Evolutionary conservation across 495 filamentous ascomycete species (phyloP), one percentile per base, ranked within the genome.

Genomic region (Aspergillus mulundensis): DNA sequence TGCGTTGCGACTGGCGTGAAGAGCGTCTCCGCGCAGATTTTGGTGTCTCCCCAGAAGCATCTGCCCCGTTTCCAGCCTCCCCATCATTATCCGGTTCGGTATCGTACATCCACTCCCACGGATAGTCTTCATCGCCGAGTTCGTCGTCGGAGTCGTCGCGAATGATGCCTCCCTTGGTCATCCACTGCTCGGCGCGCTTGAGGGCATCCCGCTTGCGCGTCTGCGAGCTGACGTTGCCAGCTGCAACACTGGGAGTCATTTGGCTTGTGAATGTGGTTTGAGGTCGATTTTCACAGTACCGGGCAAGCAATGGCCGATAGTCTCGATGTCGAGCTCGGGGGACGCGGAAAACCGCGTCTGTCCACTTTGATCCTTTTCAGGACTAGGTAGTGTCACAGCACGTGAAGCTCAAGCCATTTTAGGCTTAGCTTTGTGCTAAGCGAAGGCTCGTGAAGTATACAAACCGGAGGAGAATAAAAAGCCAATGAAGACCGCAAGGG

Each of bases 81-180:
- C 2, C 68, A 58, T 6, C 61, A 2, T 61, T 49, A 6, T 70
- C 63, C 16, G 66, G 53, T 23, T 70, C 62, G 3, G 70, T 58
- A 25, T 77, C 77, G 71, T 94, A 94, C 25, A 97, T 84, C 93
- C 92, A 98, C 66, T 95, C 84, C 94, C 94, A 98, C 1, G 91
- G 90, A 40, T 79, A 75, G 68, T 96, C 90, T 51, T 94, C 90
- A 16, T 83, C 74, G 18, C 90, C 91, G 10, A 95, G 78, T 66
- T 96, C 93, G 61, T 96, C 91, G 73, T 97, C 93, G 12, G 90
- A 95, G 66, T 95, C 90, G 53, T 95, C 91, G 56, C 89, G 80
- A 14, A 77, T 69, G n/a, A 93, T 74, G 19, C 82, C 86, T 21
- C 84, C 83, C 54, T 78, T 80, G 46, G 80, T 79, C 54, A 91